These are phyloP conservation scores for Pyracantha coccinea DNA, from an alignment of 331 rosid genomes.

Conservation along the genomic window DNA sequence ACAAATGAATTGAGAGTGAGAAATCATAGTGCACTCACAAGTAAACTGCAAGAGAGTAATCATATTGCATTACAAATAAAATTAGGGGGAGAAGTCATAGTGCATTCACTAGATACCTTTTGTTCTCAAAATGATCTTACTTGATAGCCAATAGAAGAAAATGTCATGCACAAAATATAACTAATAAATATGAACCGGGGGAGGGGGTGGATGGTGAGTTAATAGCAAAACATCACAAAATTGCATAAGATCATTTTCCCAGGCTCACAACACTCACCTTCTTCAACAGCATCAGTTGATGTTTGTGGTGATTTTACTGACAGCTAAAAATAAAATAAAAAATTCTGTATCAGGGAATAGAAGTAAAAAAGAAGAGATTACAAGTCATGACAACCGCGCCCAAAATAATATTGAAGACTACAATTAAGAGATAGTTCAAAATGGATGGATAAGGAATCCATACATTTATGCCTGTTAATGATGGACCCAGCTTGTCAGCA, in stretches of 20 bases:
- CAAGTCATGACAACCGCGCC: neutral
- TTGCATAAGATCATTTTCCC: slow-evolving; percentile 37
- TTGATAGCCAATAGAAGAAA: neutral
- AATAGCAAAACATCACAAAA: slow-evolving; percentile 36
- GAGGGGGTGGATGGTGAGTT: neutral
- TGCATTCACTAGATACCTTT: neutral
- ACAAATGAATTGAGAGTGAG: neutral
- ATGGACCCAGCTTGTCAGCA: slow-evolving; percentile 90
- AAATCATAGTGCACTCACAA: neutral
- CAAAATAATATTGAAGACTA: neutral
- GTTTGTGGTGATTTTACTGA: slow-evolving; percentile 61
- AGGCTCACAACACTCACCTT: slow-evolving; percentile 66
- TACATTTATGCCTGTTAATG: slow-evolving; percentile 88
- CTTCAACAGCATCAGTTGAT: slow-evolving; percentile 56
- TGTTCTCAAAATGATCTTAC: slow-evolving; percentile 10
- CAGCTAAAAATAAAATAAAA: slow-evolving; percentile 55
- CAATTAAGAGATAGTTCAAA: slow-evolving; percentile 4
- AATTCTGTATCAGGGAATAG: slow-evolving; percentile 9
- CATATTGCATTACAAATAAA: neutral
- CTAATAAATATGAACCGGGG: neutral
- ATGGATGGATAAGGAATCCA: slow-evolving; percentile 25
- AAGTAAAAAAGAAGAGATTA: neutral
- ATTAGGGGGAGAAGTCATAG: neutral
- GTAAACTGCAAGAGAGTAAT: neutral
- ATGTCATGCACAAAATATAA: neutral